Percentiles rank a stretch among this genome's conserved stretches.
Conservation (phyloP, 805 yeast species). For the Wickerhamiella siamensis region DNA sequence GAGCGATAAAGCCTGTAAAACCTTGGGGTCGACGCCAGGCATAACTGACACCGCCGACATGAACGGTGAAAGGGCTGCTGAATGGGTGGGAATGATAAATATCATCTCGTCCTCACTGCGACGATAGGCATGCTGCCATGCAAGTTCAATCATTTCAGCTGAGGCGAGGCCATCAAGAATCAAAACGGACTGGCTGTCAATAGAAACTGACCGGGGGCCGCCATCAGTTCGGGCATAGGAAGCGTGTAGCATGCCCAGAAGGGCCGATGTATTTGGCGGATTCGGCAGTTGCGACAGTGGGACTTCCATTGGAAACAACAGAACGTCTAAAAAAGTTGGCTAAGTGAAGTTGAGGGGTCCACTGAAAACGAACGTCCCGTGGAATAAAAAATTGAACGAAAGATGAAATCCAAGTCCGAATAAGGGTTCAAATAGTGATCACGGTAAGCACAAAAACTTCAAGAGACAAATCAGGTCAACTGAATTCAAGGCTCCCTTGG, state of each 20-base stretch:
- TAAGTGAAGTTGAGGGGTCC: no score
- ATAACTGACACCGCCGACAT: slow-evolving; percentile 21
- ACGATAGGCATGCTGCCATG: slow-evolving; percentile 29
- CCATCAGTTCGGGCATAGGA: slow-evolving; percentile 16
- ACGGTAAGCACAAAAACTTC: no score
- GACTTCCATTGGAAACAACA: no score
- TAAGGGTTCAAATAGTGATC: no score
- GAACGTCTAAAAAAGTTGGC: no score
- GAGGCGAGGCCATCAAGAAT: slow-evolving; percentile 23
- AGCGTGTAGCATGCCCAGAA: slow-evolving; percentile 25
- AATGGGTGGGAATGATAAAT: slow-evolving; percentile 22
- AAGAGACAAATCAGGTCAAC: no score
- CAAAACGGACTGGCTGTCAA: slow-evolving; percentile 24
- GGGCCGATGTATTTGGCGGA: slow-evolving; percentile 23
- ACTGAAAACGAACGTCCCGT: no score
- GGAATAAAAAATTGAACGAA: no score
- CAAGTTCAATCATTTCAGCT: slow-evolving; percentile 20
- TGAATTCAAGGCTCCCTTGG: no score
- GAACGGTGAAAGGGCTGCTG: slow-evolving; percentile 23
- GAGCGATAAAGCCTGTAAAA: slow-evolving; percentile 25
- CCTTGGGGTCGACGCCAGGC: slow-evolving; percentile 25
- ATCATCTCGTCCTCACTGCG: slow-evolving; percentile 30
- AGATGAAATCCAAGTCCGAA: no score
- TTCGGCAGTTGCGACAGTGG: slow-evolving; percentile 22
- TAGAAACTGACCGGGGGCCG: slow-evolving; percentile 15